Percentiles rank a stretch among this genome's conserved stretches.
phyloP scores from a whole-genome alignment of 768 basidiomycete species.

The Lactarius tabidus region DNA sequence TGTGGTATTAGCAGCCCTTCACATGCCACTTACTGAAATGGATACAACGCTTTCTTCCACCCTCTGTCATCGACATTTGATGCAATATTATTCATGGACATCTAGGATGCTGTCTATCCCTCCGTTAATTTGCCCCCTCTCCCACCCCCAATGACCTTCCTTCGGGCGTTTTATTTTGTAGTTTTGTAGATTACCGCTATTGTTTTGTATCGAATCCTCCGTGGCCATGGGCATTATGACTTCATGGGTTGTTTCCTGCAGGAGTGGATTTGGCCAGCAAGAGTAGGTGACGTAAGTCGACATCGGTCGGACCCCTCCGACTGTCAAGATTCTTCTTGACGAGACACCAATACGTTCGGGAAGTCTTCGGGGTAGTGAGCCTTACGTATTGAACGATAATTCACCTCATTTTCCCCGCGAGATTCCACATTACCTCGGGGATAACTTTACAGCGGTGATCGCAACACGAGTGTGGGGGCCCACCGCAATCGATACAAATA shows the following conservation, averaged over 20 bases:
- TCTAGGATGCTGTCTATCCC: conserved; percentile 23
- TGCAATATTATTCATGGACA: conserved; percentile 26
- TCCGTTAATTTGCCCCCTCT: conserved; percentile 11
- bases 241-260: background rate
- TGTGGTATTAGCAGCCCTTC: background rate
- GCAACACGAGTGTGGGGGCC: background rate
- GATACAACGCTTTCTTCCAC: background rate
- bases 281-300: background rate
- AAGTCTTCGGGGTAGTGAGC: background rate
- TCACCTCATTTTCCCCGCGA: conserved; percentile 1
- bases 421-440: background rate
- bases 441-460: background rate
- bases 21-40: background rate
- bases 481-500: conserved; percentile 6
- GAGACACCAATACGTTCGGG: background rate
- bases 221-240: conserved; percentile 5
- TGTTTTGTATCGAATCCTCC: conserved; percentile 21
- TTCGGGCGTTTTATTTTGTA: conserved; percentile 3
- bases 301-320: background rate
- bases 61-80: conserved; percentile 25
- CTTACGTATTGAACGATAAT: background rate
- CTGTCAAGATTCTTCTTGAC: too few relatives aligned
- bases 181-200: conserved; percentile 22
- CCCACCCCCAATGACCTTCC: conserved; percentile 7
- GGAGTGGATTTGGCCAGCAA: background rate